Base-by-base conservation (phyloP, 2,329 filamentous ascomycete species). In the Aaosphaeria pasadenensis region DNA sequence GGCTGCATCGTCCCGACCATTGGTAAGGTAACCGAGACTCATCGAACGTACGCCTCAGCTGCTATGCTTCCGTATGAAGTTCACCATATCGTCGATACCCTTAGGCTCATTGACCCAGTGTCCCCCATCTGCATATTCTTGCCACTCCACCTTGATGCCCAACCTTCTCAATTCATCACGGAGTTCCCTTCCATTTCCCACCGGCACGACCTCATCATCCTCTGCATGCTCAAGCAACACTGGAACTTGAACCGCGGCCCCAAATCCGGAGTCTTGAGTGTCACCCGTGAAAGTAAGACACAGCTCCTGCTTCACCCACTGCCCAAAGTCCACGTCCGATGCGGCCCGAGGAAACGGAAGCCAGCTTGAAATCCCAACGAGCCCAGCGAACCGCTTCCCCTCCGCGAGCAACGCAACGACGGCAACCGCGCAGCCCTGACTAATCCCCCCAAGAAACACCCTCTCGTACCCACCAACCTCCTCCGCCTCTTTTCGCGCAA, bases 61-160 rank as follows among this genome's bases (percentile, higher is more conserved):
- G 17, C 17, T 24, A 24, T 24, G 17, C 33, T n/a, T 36, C 33
- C 4, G 39, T 9, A 40, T 11, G 24, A 62, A 59, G 5, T 11
- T 7, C 24, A 59, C 53, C 43, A 78, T 70, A 51, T 77, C 73
- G 54, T 80, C 72, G 52, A 78, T 73, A 49, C 76, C 73, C 36
- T 76, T 67, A 0, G 75, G 75, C 11, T 77, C 63, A 48, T 71
- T 75, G 51, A 77, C 77, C 74, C 77, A 78, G 50, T 79, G 76
- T 0, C 75, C 57, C 4, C 55, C 58, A 11, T 58, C 28, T 6
- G 55, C 51, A 57, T 79, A 81, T 0, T 51, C 33, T 45, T 70
- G 69, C 70, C 71, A 73, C 6, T 67, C 45, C 0, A 72, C 71
- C 0, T 64, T 24, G 28, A 71, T 51, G 0, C 70, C 72, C 43